Evolutionary conservation across 345 rosid genomes (phyloP), one percentile per base, ranked within the genome.

Genomic region (Salix udensis): DNA sequence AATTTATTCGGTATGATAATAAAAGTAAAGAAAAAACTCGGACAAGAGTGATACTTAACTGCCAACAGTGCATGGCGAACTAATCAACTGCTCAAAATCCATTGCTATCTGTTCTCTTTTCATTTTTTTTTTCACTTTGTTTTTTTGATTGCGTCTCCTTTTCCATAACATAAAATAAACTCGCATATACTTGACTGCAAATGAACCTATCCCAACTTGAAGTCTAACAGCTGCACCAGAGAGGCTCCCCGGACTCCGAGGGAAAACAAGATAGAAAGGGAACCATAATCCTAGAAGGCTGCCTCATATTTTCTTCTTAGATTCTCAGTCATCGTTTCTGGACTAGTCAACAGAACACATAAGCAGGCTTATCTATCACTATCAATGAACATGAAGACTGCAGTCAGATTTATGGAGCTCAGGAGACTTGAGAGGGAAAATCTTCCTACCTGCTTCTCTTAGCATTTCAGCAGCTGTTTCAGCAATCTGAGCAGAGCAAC

Each of bases 401-500:
- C 67, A 71, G 71, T 70, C 73, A 39, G 72, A 71, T 65, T 78
- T 88, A 30, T 55, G 44, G 44, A 30, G 75, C 67, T 70, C 67
- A 46, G 74, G 67, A 64, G 82, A 73, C 67, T 81, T 77, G 61
- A 74, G 58, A 21, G 77, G 48, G 55, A 55, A 77, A 50, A 73
- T 58, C 70, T 74, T 72, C 42, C 74, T 65, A 23, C 87, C 61
- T 77, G 81, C 82, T 80, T 84, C 76, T 75, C 89, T 30, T 75
- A 82, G 70, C 60, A 72, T 78, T 77, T 77, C 58, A 73, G 71
- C 14, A 70, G 78, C 60, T 79, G 78, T 67, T 80, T 80, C 61
- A 77, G 85, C 99, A 96, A 73, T 79, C 85, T 31, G 88, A 89
- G 82, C 98, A 96, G 62, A 92, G 86, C 77, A 82, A 79, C 74